Evolutionary conservation across 208 protist species (phyloP).

Genomic region (Acanthamoeba castellanii): DNA sequence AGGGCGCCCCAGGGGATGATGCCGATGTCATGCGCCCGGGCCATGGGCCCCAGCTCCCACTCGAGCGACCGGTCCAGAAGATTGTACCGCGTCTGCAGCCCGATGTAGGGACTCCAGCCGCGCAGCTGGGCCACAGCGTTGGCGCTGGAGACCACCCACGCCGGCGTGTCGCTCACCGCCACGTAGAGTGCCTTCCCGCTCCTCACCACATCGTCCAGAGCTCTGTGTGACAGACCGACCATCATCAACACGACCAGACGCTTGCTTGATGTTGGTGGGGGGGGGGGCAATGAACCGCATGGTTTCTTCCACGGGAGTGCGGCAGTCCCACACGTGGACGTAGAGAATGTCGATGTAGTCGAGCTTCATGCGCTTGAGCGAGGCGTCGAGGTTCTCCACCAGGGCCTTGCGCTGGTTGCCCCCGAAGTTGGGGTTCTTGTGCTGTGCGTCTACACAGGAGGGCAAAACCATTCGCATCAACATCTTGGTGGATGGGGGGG

Average conservation of each 20-base stretch:
- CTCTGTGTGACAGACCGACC: not conserved
- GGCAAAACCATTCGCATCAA: not conserved
- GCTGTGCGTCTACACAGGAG: not conserved
- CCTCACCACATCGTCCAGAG: conserved; percentile 48
- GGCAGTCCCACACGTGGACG: conserved; percentile 18
- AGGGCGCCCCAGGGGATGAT: conserved; percentile 58
- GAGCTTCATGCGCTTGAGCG: conserved; percentile 9
- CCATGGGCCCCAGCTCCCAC: conserved; percentile 34
- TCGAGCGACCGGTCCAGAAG: conserved; percentile 63
- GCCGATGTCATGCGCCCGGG: not conserved
- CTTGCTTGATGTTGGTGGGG: no score
- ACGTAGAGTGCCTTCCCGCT: conserved; percentile 28
- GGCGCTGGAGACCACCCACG: not conserved
- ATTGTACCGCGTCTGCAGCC: conserved; percentile 60
- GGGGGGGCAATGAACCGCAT: not conserved
- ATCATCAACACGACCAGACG: no score
- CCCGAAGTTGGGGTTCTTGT: not conserved
- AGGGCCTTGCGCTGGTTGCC: not conserved
- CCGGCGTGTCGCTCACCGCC: conserved; percentile 40
- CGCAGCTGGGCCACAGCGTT: conserved; percentile 3
- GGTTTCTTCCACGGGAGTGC: not conserved
- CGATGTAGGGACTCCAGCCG: conserved; percentile 55
- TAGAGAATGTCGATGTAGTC: conserved; percentile 20
- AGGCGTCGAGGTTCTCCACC: not conserved
- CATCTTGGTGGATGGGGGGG: no score